A percentile compares a stretch with the other conserved stretches of the same genome.
Evolutionary conservation across 2,329 filamentous ascomycete species (phyloP).

Genomic region (Stachybotrys chartarum): DNA sequence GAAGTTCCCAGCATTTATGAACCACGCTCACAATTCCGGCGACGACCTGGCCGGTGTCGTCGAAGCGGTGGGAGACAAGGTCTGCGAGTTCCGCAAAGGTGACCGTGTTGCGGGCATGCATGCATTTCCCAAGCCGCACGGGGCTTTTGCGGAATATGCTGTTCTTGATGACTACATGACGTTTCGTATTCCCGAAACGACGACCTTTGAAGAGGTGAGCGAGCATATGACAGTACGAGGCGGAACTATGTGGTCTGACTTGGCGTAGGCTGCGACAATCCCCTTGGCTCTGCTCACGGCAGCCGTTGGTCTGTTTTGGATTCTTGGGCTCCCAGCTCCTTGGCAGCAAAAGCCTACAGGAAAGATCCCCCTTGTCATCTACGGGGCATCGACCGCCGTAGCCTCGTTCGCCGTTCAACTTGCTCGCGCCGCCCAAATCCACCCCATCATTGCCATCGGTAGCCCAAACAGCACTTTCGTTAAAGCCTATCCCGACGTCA

Average conservation of each 20-base stretch:
- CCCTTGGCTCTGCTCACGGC: constrained; percentile 50
- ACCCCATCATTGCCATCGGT: constrained; percentile 51
- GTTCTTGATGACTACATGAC: constrained; percentile 48
- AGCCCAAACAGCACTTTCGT: constrained; percentile 23
- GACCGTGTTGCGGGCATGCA: background rate
- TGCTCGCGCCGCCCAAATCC: constrained; percentile 40
- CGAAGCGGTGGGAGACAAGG: background rate
- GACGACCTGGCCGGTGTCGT: constrained; percentile 4
- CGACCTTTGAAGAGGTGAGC: constrained; percentile 34
- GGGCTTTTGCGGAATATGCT: constrained; percentile 53
- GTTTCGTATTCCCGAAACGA: constrained; percentile 41
- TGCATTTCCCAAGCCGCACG: constrained; percentile 23
- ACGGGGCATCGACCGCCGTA: constrained; percentile 44
- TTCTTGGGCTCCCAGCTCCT: constrained; percentile 39
- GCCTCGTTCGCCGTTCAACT: constrained; percentile 52
- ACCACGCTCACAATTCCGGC: constrained; percentile 8
- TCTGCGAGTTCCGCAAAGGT: background rate
- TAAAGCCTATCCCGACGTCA: constrained; percentile 6
- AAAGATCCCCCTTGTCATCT: constrained; percentile 28
- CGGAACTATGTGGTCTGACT: background rate
- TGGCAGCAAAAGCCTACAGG: constrained; percentile 28
- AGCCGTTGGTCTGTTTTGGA: constrained; percentile 40
- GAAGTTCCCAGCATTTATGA: constrained; percentile 4
- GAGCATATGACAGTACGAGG: too few species aligned
- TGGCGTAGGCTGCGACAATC: constrained; percentile 41